These are phyloP conservation scores for Verbena officinalis DNA, from an alignment of 257 asterid genomes.

Conservation along the genomic window DNA sequence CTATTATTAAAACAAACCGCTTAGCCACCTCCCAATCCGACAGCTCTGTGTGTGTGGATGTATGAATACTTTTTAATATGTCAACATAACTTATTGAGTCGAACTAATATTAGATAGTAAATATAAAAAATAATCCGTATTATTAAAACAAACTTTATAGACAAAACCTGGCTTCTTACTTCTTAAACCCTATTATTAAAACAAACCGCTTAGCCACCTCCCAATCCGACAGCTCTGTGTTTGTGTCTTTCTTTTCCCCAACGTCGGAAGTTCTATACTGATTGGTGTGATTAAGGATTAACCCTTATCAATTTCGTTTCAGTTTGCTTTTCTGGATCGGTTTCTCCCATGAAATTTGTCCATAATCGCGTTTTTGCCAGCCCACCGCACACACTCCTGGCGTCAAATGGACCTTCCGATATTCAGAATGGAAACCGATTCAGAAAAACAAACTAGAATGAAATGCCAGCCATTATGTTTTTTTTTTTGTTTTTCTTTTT, in stretches of 20 bases:
- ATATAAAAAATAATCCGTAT: too few species aligned
- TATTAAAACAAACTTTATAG: neutral
- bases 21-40: too few species aligned
- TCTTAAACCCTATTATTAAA: constrained; percentile 1
- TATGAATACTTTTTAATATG: too few species aligned
- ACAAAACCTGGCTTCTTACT: constrained; percentile 19
- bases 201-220: constrained; percentile 5
- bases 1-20: too few species aligned
- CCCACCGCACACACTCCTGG: constrained; percentile 56
- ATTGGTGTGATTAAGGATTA: neutral
- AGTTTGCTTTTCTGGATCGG: neutral
- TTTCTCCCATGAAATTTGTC: neutral
- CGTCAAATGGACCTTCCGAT: constrained; percentile 64
- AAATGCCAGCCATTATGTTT: too few species aligned
- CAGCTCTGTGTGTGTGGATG: too few species aligned
- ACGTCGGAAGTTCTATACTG: neutral
- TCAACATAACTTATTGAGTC: too few species aligned
- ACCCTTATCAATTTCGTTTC: neutral
- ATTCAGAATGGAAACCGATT: too few species aligned
- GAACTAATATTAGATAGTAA: too few species aligned
- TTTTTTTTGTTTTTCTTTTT: neutral
- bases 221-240: neutral
- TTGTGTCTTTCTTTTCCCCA: too few species aligned
- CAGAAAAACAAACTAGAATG: too few species aligned
- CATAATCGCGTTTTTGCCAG: constrained; percentile 54